phyloP scores from a whole-genome alignment of 129 eudicot genomes.

The Escallonia rubra region DNA sequence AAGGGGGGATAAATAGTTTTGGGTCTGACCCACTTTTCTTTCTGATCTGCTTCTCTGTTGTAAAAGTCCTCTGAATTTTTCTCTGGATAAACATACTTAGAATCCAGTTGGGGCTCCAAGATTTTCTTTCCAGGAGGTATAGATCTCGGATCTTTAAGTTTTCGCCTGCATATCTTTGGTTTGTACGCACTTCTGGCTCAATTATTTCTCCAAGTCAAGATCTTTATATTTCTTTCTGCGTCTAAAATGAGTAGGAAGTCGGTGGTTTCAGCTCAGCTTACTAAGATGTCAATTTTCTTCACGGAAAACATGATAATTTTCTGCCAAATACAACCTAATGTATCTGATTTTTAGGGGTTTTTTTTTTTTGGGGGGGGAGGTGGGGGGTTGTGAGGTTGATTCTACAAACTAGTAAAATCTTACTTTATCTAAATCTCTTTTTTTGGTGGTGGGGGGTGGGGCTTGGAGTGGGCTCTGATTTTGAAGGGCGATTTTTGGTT shows the following conservation, averaged over 20 bases:
- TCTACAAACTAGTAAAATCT: not conserved
- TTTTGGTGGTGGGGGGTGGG: not conserved
- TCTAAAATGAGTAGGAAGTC: not conserved
- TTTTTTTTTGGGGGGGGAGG: not conserved
- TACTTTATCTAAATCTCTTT: not conserved
- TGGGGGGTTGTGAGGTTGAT: not conserved
- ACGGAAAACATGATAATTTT: too few species aligned
- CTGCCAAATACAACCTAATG: not conserved
- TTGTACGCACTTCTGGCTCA: not conserved
- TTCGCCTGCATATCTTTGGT: not conserved
- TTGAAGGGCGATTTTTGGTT: not conserved
- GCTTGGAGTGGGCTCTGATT: not conserved
- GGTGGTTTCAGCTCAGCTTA: not conserved
- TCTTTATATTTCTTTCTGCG: not conserved
- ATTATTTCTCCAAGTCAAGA: not conserved
- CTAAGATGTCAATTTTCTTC: too few species aligned
- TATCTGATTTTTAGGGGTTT: not conserved
- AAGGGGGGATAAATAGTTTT: slow-evolving; percentile 13
- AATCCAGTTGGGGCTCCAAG: slow-evolving; percentile 15
- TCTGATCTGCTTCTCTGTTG: slow-evolving; percentile 44
- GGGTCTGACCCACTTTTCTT: slow-evolving; percentile 29
- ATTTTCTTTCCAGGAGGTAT: slow-evolving; percentile 30
- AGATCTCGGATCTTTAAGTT: slow-evolving; percentile 37
- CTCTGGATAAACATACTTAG: slow-evolving; percentile 5
- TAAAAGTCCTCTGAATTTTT: slow-evolving; percentile 19